phyloP scores from a whole-genome alignment of 1,284 basidiomycete species.

The Inonotus hispidus region DNA sequence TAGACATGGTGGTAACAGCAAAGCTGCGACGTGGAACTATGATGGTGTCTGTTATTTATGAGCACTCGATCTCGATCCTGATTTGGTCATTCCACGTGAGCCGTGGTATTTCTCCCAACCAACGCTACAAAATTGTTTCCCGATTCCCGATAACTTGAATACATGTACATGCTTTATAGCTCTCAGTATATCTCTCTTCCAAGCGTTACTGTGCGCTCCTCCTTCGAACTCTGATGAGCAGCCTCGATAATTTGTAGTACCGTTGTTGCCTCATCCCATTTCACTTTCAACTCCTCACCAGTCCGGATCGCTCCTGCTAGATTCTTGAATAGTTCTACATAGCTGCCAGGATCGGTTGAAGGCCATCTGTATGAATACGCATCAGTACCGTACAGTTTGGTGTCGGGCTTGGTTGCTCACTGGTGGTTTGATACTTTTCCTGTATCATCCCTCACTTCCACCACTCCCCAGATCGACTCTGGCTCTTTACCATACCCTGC shows the following conservation, averaged over 20 bases:
- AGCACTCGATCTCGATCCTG: not conserved
- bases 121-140: not conserved
- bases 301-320: constrained; percentile 56
- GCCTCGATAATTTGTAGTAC: constrained; percentile 74
- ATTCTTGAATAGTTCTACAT: constrained; percentile 59
- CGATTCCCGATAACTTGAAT: not conserved
- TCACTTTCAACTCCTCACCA: constrained; percentile 50
- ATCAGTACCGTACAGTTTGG: not conserved
- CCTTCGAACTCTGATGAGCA: constrained; percentile 56
- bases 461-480: constrained; percentile 49
- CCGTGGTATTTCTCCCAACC: too few relatives aligned
- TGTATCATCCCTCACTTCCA: constrained; percentile 50
- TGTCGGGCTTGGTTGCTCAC: constrained; percentile 30
- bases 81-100: not conserved
- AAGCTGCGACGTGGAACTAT: constrained; percentile 9
- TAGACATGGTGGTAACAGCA: constrained; percentile 20
- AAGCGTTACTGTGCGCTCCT: constrained; percentile 44
- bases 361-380: constrained; percentile 46
- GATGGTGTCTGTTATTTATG: not conserved
- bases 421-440: constrained; percentile 40
- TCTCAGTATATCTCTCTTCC: not conserved
- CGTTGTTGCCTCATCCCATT: constrained; percentile 63
- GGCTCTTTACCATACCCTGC: constrained; percentile 53
- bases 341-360: constrained; percentile 53
- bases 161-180: too few relatives aligned